Conservation (phyloP, 2,329 filamentous ascomycete genomes). For the Penicillium sp. region DNA sequence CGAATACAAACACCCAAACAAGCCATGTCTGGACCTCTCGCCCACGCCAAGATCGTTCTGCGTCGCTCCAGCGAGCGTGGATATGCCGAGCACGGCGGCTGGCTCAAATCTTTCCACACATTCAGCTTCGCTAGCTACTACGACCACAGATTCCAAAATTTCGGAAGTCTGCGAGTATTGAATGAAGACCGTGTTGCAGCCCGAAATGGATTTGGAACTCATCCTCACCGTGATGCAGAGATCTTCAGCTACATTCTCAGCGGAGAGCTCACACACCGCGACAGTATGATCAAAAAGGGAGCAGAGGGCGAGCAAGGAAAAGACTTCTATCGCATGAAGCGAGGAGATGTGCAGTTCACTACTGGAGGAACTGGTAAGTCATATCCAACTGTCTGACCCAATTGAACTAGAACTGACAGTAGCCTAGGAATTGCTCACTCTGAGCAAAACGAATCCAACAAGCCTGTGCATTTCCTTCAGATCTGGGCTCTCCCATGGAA, state of each 20-base stretch:
- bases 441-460: constrained; percentile 77
- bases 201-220: constrained; percentile 79
- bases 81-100: constrained; percentile 81
- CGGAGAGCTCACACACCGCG: constrained; percentile 85
- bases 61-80: constrained; percentile 75
- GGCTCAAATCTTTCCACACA: constrained; percentile 86
- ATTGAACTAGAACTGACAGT: constrained; percentile 14
- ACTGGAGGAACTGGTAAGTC: constrained; percentile 74
- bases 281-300: constrained; percentile 79
- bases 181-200: constrained; percentile 85
- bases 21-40: constrained; percentile 67
- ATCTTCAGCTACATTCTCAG: constrained; percentile 89
- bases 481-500: constrained; percentile 87
- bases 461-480: constrained; percentile 81
- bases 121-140: constrained; percentile 80
- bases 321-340: constrained; percentile 72
- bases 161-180: constrained; percentile 79
- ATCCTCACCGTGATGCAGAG: constrained; percentile 84
- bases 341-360: constrained; percentile 88
- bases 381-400: neutral
- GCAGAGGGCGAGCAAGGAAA: constrained; percentile 64
- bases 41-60: constrained; percentile 74
- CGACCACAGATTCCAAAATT: constrained; percentile 70
- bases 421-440: constrained; percentile 72
- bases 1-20: neutral